These are phyloP conservation scores for Myxozyma vanderwaltii DNA, from an alignment of 805 yeast genomes.

Conservation along the genomic window DNA sequence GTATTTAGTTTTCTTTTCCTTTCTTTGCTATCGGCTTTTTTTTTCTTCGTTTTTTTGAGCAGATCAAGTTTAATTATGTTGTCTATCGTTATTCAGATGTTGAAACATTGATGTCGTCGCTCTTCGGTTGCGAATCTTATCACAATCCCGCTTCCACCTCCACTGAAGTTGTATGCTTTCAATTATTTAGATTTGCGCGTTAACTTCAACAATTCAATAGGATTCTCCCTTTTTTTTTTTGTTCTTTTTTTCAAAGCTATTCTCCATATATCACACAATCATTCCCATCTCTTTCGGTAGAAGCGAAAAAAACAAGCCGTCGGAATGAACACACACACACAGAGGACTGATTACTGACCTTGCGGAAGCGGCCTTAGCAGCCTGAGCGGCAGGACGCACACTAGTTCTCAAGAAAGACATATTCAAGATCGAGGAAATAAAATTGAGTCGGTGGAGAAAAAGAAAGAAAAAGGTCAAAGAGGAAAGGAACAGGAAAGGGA, in stretches of 20 bases:
- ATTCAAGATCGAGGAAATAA: background rate
- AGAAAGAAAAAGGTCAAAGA: conserved; percentile 23
- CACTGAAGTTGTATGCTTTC: too few relatives aligned
- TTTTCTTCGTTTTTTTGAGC: background rate
- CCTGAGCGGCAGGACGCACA: conserved; percentile 37
- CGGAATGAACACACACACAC: too few relatives aligned
- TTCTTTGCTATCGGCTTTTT: background rate
- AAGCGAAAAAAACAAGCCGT: background rate
- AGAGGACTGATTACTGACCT: too few relatives aligned
- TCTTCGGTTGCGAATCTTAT: too few relatives aligned
- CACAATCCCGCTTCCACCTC: too few relatives aligned
- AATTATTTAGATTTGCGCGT: too few relatives aligned
- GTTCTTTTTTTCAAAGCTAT: background rate
- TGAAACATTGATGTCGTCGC: too few relatives aligned
- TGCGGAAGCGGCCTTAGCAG: conserved; percentile 35
- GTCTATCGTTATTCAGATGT: too few relatives aligned
- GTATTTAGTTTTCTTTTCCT: background rate
- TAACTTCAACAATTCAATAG: too few relatives aligned
- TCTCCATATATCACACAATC: too few relatives aligned
- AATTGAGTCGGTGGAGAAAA: conserved; percentile 18
- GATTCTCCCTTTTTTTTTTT: background rate
- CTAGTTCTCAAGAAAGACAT: conserved; percentile 40
- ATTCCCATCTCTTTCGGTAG: background rate
- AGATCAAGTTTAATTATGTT: too few relatives aligned
- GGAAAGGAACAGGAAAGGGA: conserved; percentile 9